Evolutionary conservation across 2,329 filamentous ascomycete species (phyloP), one percentile per base, ranked within the genome.

Genomic region (Fusarium zealandicum): DNA sequence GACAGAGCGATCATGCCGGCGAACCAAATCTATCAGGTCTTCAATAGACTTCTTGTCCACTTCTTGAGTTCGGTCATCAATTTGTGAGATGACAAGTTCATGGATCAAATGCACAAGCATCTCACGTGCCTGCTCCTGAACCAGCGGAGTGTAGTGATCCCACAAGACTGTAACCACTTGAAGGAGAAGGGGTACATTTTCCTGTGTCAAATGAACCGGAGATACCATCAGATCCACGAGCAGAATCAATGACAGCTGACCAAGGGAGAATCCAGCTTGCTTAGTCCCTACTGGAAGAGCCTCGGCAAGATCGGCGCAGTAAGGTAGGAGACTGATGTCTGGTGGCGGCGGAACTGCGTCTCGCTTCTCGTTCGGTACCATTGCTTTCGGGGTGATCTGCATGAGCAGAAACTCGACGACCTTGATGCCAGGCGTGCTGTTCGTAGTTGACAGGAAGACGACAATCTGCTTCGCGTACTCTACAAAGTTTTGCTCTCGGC

Each of bases 101-200:
- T 99, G 95, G 39, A 99, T 96, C 14, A 99, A 82, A 76, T 99
- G 95, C 2, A 99, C 93, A 13, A 99, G 83, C 93, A 99, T 96
- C 74, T 99, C 95, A 41, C 93, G 87, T 25, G 96, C 93, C 73
- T 99, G 93, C 64, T 98, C 95, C 72, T 98, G 93, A 2, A 99
- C 95, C 10, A 97, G 84, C 3, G 91, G 87, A 1, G 91, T 96
- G 68, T 99, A 97, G 69, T 98, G 93, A 71, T 99, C 96, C 95
- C 95, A 99, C 2, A 98, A 82, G 4, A 98, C 92, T 11, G 93
- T 88, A 5, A 97, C 88, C 8, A 96, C 90, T 72, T 99, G 95
- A 12, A 99, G 78, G 16, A 99, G 79, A 20, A 96, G 83, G 1
- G 93, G 92, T 3, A 98, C 84, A 64, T 90, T 90, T 39, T 96